Base-by-base conservation (phyloP, 306 rosid species). In the Amphicarpaea edgeworthii region DNA sequence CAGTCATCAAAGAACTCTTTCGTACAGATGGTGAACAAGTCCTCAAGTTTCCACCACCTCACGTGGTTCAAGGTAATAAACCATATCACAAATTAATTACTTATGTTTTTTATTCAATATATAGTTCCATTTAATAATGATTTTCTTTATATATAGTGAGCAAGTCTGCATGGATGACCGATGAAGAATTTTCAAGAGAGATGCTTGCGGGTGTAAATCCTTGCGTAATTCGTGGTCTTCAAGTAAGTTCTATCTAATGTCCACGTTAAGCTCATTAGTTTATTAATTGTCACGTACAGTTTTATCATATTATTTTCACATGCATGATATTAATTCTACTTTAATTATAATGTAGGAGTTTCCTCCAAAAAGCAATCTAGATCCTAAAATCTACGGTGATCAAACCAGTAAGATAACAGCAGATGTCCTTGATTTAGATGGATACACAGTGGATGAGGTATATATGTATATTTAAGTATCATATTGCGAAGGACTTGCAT, bases 181-280 rank as follows among this genome's bases (percentile, higher is more conserved):
- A 94, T 64, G 94, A 91, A 73, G 97, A 94, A 75, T 94, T 94
- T 82, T 85, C 96, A 24, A 83, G 97, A 85, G 97, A 94, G 76
- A 91, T 90, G 94, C 78, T 94, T 68, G 98, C 98, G 1, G 98
- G 98, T 53, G 84, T 90, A 26, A 87, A 91, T 78, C 98, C 97
- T n/a, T 70, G 87, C 57, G 15, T 80, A 65, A 94, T 94, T 23
- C 54, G 73, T 3, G 72, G 89, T 7, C 97, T 94, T 17, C 19
- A 87, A 71, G 98, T 94, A 88, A 71, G 86, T 72, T 47, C n/a
- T n/a, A n/a, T n/a, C n/a, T n/a, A n/a, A n/a, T 72, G 24, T 14
- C n/a, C 54, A 72, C 42, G n/a, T 38, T 19, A 70, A 30, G 1
- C 3, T 1, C 1, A 30, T 30, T 3, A 30, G 34, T 30, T 34